These are phyloP conservation scores for Penicillium sp. DNA, from an alignment of 2,329 filamentous ascomycete genomes.

Conservation along the genomic window DNA sequence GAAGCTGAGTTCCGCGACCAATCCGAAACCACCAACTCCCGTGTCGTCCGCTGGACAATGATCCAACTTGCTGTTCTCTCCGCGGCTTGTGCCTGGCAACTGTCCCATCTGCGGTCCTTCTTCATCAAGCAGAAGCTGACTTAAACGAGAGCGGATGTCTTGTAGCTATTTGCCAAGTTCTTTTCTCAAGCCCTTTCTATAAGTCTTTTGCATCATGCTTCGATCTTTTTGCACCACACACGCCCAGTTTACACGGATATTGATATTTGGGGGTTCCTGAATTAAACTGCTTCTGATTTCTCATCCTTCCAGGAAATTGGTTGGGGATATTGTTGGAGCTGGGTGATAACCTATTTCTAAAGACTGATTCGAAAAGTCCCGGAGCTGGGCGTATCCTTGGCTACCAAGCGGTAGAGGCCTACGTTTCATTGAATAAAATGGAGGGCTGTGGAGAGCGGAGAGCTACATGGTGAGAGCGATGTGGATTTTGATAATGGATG, in stretches of 20 bases:
- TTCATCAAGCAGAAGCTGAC: constrained; percentile 99
- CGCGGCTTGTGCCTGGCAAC: constrained; percentile 92
- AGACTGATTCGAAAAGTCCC: not conserved
- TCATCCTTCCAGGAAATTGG: constrained; percentile 4
- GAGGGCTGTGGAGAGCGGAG: constrained; percentile 18
- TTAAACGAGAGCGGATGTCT: constrained; percentile 50
- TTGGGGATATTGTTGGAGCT: not conserved
- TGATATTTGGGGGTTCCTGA: constrained; percentile 14
- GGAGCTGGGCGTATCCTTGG: not conserved
- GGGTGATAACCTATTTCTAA: not conserved
- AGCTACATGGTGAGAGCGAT: constrained; percentile 24
- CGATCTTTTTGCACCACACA: constrained; percentile 17
- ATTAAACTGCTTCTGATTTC: constrained; percentile 10
- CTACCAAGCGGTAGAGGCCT: not conserved
- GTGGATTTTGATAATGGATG: constrained; percentile 36
- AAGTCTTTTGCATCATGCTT: constrained; percentile 28
- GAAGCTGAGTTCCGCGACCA: constrained; percentile 98
- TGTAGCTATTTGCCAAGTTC: constrained; percentile 8
- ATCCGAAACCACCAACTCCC: constrained; percentile 87
- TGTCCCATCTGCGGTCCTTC: constrained; percentile 92
- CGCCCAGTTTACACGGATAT: constrained; percentile 21
- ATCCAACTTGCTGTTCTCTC: constrained; percentile 85
- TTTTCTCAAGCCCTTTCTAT: constrained; percentile 22
- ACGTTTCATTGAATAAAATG: constrained; percentile 17
- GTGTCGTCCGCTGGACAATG: constrained; percentile 91